phyloP scores from a whole-genome alignment of 179 eudicot species.

The Pouteria campechiana region DNA sequence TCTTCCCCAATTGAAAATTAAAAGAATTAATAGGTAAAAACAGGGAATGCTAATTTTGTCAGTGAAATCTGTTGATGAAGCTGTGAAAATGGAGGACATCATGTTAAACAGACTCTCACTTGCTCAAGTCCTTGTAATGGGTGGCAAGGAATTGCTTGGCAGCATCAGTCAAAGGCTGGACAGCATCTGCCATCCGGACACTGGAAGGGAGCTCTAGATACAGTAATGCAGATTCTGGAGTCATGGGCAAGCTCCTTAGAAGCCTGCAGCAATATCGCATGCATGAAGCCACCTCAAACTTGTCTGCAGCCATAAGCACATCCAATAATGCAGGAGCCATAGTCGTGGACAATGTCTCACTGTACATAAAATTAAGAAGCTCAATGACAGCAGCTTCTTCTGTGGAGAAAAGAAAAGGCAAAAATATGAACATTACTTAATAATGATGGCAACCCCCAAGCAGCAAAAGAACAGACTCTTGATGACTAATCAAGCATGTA shows the following conservation, averaged over 20 bases:
- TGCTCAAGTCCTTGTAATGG: constrained; percentile 73
- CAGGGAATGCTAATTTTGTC: too few relatives aligned
- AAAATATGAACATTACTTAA: too few relatives aligned
- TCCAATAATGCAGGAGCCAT: constrained; percentile 76
- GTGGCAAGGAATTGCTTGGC: constrained; percentile 85
- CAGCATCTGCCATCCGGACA: constrained; percentile 95
- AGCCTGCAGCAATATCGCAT: constrained; percentile 80
- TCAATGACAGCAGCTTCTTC: constrained; percentile 96
- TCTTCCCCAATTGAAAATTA: too few relatives aligned
- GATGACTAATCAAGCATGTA: not conserved
- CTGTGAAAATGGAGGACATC: not conserved
- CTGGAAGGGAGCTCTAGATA: constrained; percentile 95
- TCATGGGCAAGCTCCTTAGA: constrained; percentile 75
- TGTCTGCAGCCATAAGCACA: constrained; percentile 96
- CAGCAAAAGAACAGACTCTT: not conserved
- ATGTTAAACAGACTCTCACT: constrained; percentile 32
- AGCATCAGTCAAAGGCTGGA: constrained; percentile 90
- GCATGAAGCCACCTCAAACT: constrained; percentile 95
- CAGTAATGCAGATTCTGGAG: constrained; percentile 82
- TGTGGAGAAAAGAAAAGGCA: constrained; percentile 14
- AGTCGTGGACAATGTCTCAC: constrained; percentile 52
- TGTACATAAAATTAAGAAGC: constrained; percentile 92
- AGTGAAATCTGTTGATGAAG: too few relatives aligned
- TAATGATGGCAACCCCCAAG: not conserved
- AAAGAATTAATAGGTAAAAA: too few relatives aligned